Percentiles rank a stretch among this genome's conserved stretches.
Evolutionary conservation across 768 basidiomycete genomes (phyloP).

Genomic region (Neoboletus subvelutipes): DNA sequence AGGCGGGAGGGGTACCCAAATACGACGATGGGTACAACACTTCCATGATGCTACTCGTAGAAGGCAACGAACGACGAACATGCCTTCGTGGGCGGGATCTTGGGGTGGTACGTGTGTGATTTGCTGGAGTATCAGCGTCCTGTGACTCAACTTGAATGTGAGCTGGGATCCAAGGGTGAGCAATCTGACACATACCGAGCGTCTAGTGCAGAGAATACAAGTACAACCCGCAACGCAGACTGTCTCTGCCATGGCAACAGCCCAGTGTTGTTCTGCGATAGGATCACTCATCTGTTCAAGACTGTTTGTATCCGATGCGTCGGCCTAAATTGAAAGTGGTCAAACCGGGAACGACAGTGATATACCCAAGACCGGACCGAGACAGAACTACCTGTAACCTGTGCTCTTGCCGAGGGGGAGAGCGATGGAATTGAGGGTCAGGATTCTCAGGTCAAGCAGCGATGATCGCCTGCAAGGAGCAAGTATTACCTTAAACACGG

Average conservation of each 20-base stretch:
- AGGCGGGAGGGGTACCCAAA: conserved; percentile 8
- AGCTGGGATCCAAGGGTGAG: neutral
- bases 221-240: conserved; percentile 8
- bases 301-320: neutral
- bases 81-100: conserved; percentile 8
- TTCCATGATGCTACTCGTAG: conserved; percentile 23
- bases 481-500: neutral
- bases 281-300: neutral
- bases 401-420: neutral
- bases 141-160: conserved; percentile 11
- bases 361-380: conserved; percentile 2
- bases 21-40: conserved; percentile 25
- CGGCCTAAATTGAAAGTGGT: neutral
- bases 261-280: conserved; percentile 13
- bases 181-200: conserved; percentile 1
- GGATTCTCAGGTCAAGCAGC: neutral
- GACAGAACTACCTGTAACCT: neutral
- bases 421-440: neutral
- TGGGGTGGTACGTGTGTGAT: neutral
- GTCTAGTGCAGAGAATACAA: conserved; percentile 10
- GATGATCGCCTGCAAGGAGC: neutral
- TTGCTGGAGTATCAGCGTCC: neutral
- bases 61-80: conserved; percentile 13
- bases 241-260: conserved; percentile 9
- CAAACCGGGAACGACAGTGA: neutral